Evolutionary conservation across 2,329 filamentous ascomycete species (phyloP), one percentile per base, ranked within the genome.

Genomic region (Graphilbum sp.): DNA sequence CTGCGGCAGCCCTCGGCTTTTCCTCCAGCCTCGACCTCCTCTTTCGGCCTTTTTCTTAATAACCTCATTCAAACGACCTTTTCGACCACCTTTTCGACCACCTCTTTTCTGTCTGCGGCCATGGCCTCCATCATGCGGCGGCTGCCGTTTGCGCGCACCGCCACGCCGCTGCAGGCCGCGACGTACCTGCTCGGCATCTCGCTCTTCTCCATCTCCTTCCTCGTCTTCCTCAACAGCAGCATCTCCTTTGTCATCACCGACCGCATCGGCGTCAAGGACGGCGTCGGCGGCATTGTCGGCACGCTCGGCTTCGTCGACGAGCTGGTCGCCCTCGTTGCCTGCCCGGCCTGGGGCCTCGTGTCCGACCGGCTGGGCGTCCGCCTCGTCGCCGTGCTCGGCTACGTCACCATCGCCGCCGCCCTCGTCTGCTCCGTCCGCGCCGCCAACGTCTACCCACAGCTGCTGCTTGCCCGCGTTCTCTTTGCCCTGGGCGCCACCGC

Each of bases 401-500:
- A 95, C 54, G 58, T 69, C 19, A 72, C 95, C 47, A 80, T 96
- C 39, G 86, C 80, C 1, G 45, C 86, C 12, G 73, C 84, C 17
- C 60, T 98, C 43, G 70, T 80, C 34, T 55, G 86, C 13, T 83
- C 94, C 50, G 87, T 95, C 20, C 84, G 92, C 64, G 84, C 84
- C 21, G 68, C 64, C 47, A 85, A 87, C 58, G 74, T 95, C 9
- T 95, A 94, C 58, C 88, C 90, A 10, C 79, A 93, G 54, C 64
- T 98, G 47, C 62, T 96, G 39, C 62, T 95, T 32, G 86, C 82
- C 39, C 71, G 90, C 46, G 64, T 96, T 36, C 63, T 92, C 39
- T 98, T 98, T 58, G 90, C 87, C 47, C 49, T 95, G 16, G 90
- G 90, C 19, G 90, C 83, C 17, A 86, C 87, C n/a, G 90, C 88